phyloP scores from a whole-genome alignment of 768 basidiomycete species.

The Russula foetens region DNA sequence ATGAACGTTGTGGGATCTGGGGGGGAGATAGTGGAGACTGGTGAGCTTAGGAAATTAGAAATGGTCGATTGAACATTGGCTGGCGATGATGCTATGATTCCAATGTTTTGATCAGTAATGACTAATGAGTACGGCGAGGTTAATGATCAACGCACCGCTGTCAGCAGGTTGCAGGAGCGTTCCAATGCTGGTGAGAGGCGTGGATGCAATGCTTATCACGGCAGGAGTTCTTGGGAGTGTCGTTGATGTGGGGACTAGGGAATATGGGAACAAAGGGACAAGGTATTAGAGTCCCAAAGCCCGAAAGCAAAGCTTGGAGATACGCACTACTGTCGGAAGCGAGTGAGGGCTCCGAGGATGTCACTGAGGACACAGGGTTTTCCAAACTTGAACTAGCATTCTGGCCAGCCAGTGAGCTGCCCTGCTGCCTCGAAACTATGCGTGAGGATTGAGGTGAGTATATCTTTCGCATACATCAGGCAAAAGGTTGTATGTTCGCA shows the following conservation, averaged over 20 bases:
- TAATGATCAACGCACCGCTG: background rate
- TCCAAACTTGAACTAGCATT: background rate
- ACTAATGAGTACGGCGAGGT: background rate
- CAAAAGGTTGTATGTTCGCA: background rate
- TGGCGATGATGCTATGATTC: background rate
- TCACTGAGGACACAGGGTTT: background rate
- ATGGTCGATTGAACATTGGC: background rate
- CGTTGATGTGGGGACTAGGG: background rate
- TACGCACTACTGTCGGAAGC: background rate
- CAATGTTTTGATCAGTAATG: background rate
- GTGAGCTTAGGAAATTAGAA: background rate
- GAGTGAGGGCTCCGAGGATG: background rate
- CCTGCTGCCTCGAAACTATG: background rate
- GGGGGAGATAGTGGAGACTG: background rate
- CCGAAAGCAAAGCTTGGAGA: background rate
- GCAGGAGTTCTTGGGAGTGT: background rate
- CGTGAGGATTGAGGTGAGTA: background rate
- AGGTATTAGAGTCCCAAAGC: background rate
- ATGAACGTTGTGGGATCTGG: background rate
- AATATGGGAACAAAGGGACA: background rate
- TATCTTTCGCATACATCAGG: background rate
- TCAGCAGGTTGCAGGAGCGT: background rate
- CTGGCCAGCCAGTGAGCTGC: background rate
- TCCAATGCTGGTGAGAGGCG: background rate
- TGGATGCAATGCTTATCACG: background rate